Percentiles rank a stretch among this genome's conserved stretches.
Conservation (phyloP, 2,329 filamentous ascomycete species). For the Penicillium decumbens region DNA sequence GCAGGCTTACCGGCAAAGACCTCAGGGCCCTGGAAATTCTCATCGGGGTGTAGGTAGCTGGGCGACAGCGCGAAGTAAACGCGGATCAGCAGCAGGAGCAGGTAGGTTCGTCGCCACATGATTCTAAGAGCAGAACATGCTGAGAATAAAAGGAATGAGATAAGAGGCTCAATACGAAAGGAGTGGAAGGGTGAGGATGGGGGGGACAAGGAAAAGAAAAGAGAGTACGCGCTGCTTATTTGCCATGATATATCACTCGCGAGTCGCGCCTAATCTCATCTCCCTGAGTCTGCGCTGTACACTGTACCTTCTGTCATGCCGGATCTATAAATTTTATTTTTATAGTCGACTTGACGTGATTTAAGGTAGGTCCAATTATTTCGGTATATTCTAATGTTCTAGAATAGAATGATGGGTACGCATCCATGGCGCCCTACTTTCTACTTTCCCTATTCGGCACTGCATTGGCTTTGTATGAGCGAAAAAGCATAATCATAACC, state of each 20-base stretch:
- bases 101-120: conserved; percentile 91
- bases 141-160: conserved; percentile 5
- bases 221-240: conserved; percentile 14
- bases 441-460: neutral
- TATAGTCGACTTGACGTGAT: no score
- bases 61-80: conserved; percentile 91
- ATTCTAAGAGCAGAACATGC: conserved; percentile 21
- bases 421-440: neutral
- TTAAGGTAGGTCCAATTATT: no score
- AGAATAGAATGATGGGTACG: neutral
- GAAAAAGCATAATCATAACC: neutral
- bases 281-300: neutral
- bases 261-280: neutral
- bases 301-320: neutral
- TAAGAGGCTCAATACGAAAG: neutral
- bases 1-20: conserved; percentile 77
- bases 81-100: conserved; percentile 77
- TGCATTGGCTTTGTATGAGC: neutral
- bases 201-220: neutral
- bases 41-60: conserved; percentile 96
- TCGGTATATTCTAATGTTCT: neutral
- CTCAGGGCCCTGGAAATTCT: conserved; percentile 98
- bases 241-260: conserved; percentile 26
- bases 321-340: neutral
- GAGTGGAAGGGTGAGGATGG: neutral